phyloP scores from a whole-genome alignment of 1,284 basidiomycete genomes.

The Malassezia furfur region DNA sequence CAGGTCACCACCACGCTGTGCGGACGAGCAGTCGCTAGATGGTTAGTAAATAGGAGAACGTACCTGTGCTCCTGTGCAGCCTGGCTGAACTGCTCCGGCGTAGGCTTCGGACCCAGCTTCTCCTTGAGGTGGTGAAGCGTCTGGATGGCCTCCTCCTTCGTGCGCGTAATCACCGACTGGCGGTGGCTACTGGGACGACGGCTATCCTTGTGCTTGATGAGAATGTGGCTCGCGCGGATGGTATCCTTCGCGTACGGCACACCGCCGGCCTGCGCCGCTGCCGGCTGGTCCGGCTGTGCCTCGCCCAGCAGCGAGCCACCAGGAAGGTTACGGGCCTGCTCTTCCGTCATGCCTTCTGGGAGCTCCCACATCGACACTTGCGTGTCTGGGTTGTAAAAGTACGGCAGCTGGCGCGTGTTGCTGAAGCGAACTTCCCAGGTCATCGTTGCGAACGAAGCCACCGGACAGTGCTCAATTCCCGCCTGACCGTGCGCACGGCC shows the following conservation, averaged over 20 bases:
- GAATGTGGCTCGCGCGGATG: slow-evolving; percentile 83
- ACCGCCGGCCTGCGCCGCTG: slow-evolving; percentile 46
- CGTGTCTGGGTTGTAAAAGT: slow-evolving; percentile 73
- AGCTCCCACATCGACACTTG: slow-evolving; percentile 72
- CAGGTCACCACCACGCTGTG: slow-evolving; percentile 40
- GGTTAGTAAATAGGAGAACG: slow-evolving; percentile 5
- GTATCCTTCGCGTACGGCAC: slow-evolving; percentile 26
- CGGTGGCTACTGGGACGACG: slow-evolving; percentile 61
- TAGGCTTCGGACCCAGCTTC: slow-evolving; percentile 27
- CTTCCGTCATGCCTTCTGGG: slow-evolving; percentile 58
- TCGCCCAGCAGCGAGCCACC: slow-evolving; percentile 34
- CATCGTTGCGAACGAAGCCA: background rate
- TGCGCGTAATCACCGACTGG: slow-evolving; percentile 70
- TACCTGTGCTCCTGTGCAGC: slow-evolving; percentile 37
- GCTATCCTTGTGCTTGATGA: slow-evolving; percentile 83
- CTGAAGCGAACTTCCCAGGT: slow-evolving; percentile 55
- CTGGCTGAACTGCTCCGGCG: slow-evolving; percentile 32
- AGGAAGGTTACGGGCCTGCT: slow-evolving; percentile 33
- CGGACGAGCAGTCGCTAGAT: slow-evolving; percentile 45
- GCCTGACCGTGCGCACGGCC: background rate
- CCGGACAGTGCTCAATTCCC: background rate
- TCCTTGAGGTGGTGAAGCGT: slow-evolving; percentile 54
- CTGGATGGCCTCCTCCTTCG: slow-evolving; percentile 77
- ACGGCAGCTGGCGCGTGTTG: slow-evolving; percentile 66
- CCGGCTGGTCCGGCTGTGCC: background rate